Evolutionary conservation across 2,329 filamentous ascomycete species (phyloP).

Genomic region (Pseudogymnoascus sp.): DNA sequence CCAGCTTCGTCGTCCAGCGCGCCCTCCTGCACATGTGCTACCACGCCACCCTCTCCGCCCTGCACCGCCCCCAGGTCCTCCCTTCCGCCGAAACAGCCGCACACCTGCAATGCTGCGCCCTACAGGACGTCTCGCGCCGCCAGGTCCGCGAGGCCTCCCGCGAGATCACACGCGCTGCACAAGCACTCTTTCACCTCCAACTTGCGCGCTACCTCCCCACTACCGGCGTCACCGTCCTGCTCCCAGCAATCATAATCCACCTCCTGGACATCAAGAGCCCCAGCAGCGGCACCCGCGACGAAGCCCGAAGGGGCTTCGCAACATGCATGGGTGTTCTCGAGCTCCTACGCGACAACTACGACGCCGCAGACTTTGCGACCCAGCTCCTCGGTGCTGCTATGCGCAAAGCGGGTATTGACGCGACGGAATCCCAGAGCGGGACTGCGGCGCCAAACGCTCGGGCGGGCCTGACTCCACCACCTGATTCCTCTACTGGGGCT

Average conservation of each 20-base stretch:
- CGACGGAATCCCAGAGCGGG: background rate
- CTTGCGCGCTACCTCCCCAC: slow-evolving; percentile 78
- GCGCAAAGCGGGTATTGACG: slow-evolving; percentile 66
- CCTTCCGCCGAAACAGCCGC: slow-evolving; percentile 54
- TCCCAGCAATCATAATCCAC: slow-evolving; percentile 90
- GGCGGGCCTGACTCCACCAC: background rate
- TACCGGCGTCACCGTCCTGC: slow-evolving; percentile 80
- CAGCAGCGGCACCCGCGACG: slow-evolving; percentile 59
- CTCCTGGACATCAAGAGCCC: slow-evolving; percentile 85
- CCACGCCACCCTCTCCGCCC: slow-evolving; percentile 81
- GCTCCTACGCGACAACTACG: slow-evolving; percentile 78
- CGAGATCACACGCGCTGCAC: slow-evolving; percentile 77
- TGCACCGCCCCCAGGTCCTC: slow-evolving; percentile 85
- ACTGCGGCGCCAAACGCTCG: background rate
- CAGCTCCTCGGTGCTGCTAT: slow-evolving; percentile 90
- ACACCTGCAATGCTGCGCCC: slow-evolving; percentile 47
- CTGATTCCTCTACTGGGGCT: background rate
- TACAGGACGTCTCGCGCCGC: slow-evolving; percentile 73
- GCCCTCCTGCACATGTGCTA: slow-evolving; percentile 86
- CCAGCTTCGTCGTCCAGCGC: slow-evolving; percentile 59
- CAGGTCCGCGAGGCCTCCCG: slow-evolving; percentile 77
- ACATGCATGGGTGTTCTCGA: slow-evolving; percentile 91
- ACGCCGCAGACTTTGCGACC: slow-evolving; percentile 91
- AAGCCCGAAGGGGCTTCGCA: slow-evolving; percentile 72
- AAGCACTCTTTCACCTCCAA: slow-evolving; percentile 62